Conservation (phyloP, 345 rosid genomes). For the Brassica cretica region DNA sequence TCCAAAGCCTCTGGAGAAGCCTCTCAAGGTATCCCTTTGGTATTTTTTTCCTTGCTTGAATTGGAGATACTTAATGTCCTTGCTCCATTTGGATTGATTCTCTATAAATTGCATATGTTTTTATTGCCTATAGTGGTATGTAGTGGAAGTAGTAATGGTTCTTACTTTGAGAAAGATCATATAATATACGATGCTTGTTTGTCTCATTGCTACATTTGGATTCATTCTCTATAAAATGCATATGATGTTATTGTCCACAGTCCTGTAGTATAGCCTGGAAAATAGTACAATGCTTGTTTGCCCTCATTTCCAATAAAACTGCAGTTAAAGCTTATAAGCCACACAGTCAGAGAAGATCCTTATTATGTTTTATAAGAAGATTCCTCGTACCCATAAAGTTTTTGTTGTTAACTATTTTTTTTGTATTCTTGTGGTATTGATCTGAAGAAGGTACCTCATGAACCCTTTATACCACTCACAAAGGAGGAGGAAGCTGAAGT, state of each 20-base stretch:
- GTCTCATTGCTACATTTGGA: neutral
- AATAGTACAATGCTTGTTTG: neutral
- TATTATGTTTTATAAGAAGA: neutral
- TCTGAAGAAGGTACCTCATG: conserved; percentile 57
- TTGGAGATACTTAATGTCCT: neutral
- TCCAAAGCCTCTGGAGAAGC: conserved; percentile 52
- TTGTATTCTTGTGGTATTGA: conserved; percentile 24
- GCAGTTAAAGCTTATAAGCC: neutral
- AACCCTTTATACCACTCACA: conserved; percentile 70
- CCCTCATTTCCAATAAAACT: conserved; percentile 8
- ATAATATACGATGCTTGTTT: neutral
- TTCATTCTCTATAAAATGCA: neutral
- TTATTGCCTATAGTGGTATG: neutral
- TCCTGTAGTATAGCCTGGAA: too few relatives aligned
- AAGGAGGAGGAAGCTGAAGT: conserved; percentile 71
- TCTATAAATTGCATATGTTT: neutral
- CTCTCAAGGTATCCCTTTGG: conserved; percentile 36
- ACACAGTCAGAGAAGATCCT: neutral
- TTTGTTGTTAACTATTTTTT: conserved; percentile 20
- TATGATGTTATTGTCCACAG: neutral
- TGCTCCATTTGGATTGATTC: neutral
- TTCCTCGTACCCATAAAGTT: neutral
- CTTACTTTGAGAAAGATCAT: neutral
- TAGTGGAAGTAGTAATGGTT: neutral
- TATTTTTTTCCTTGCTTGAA: neutral